Base-by-base conservation (phyloP, 306 rosid species). In the Pyrus pyrifolia region DNA sequence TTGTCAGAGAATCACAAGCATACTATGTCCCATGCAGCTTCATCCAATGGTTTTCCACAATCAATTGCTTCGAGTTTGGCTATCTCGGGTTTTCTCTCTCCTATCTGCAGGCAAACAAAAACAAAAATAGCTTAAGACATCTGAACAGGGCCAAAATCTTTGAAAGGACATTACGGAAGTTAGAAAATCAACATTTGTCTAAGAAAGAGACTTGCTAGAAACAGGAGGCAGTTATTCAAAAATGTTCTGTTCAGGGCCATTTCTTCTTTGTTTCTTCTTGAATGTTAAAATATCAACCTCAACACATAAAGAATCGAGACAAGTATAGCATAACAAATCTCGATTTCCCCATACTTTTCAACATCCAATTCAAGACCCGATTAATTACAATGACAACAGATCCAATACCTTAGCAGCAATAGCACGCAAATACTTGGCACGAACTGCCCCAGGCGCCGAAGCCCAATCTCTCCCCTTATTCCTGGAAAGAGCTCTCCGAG, bases 1-100 rank as follows among this genome's bases (percentile, higher is more conserved):
- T 52, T 35, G 46, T 17, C n/a, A 71, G 12, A 57, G 64, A 22
- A 69, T 69, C 75, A 33, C 42, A 13, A 81, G 46, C 76, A 70
- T 80, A 90, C 97, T 2, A 95, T 85, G 76, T 95, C 99, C 99
- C 99, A 95, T 1, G 89, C 85, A 8, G 99, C 90, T 88, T 95
- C 99, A 21, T 95, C 99, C 70, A 92, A 83, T 11, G 99, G 99
- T 73, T 95, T 95, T 51, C 99, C 99, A 81, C 81, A 83, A 80
- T 95, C 99, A 35, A 89, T 51, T 33, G 96, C 77, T 85, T 95
- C 97, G 9, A 92, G 88, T 51, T 85, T 92, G 9, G 97, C 96
- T 1, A 95, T 80, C 17, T 75, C 74, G 21, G 84, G 0, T 60
- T 95, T 95, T 65, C 85, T 88, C 81, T 90, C 96, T 4, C 85